A percentile compares a stretch with the other conserved stretches of the same genome.
phyloP scores from a whole-genome alignment of 345 rosid species.

The Anacardium occidentale region DNA sequence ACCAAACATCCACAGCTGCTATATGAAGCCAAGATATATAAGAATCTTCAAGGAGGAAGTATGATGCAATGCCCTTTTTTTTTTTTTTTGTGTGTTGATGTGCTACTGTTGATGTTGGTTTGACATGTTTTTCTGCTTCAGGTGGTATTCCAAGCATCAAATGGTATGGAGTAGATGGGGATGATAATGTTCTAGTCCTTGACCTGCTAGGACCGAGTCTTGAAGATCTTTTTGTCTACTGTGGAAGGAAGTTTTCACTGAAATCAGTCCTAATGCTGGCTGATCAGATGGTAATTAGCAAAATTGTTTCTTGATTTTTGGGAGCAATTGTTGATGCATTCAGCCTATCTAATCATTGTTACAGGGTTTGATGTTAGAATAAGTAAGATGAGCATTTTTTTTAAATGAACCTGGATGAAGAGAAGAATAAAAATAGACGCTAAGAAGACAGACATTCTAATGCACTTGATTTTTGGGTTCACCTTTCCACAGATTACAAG shows the following conservation, averaged over 20 bases:
- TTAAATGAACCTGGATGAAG: not conserved
- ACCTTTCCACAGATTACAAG: slow-evolving; percentile 46
- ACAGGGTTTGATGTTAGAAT: not conserved
- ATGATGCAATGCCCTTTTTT: not conserved
- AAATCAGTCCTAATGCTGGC: slow-evolving; percentile 67
- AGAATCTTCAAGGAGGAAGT: slow-evolving; percentile 65
- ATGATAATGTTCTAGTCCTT: slow-evolving; percentile 48
- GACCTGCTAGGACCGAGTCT: slow-evolving; percentile 71
- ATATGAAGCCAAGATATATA: slow-evolving; percentile 60
- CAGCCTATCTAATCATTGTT: not conserved
- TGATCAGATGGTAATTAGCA: slow-evolving; percentile 54
- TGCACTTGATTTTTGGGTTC: slow-evolving; percentile 11
- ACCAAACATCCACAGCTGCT: slow-evolving; percentile 61
- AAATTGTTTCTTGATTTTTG: not conserved
- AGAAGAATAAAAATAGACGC: not conserved
- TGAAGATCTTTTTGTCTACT: slow-evolving; percentile 64
- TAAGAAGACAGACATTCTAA: not conserved
- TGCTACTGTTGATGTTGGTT: no score
- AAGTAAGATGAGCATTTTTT: not conserved
- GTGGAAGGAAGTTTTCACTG: slow-evolving; percentile 64
- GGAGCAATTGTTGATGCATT: not conserved
- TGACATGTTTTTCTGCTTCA: slow-evolving; percentile 17
- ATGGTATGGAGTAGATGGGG: slow-evolving; percentile 57
- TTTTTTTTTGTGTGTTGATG: no score
- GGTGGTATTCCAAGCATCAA: slow-evolving; percentile 53